These are phyloP conservation scores for Pleurotus pulmonarius DNA, from an alignment of 768 basidiomycete genomes.

Conservation along the genomic window DNA sequence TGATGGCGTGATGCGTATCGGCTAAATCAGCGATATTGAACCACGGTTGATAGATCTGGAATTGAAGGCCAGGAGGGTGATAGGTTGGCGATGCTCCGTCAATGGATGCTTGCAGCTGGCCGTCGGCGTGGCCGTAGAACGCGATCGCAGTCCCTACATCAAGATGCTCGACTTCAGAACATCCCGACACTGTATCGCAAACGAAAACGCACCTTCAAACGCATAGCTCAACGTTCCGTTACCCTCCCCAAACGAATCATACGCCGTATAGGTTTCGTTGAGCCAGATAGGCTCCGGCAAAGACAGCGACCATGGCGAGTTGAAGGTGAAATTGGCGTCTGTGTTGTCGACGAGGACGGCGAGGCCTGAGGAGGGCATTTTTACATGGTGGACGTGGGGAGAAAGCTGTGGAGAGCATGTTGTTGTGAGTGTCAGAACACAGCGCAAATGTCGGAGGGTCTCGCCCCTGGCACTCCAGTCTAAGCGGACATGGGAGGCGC, in stretches of 20 bases:
- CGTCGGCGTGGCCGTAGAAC: neutral
- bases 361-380: neutral
- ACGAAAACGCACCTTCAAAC: neutral
- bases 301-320: neutral
- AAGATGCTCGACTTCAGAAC: neutral
- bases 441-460: neutral
- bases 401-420: neutral
- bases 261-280: neutral
- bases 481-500: neutral
- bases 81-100: neutral
- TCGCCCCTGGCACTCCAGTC: neutral
- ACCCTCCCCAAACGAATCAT: neutral
- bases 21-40: conserved; percentile 13
- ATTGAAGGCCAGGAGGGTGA: neutral
- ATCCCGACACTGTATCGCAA: neutral
- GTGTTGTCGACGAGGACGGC: conserved; percentile 1
- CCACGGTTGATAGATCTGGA: neutral
- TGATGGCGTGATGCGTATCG: conserved; percentile 34
- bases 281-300: neutral
- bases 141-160: neutral
- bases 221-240: neutral
- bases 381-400: neutral
- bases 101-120: neutral
- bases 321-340: neutral
- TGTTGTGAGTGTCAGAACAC: neutral